Percentiles rank a stretch among this genome's conserved stretches.
Evolutionary conservation across 2,329 filamentous ascomycete genomes (phyloP).

Genomic region (Scortechinia acanthostroma): DNA sequence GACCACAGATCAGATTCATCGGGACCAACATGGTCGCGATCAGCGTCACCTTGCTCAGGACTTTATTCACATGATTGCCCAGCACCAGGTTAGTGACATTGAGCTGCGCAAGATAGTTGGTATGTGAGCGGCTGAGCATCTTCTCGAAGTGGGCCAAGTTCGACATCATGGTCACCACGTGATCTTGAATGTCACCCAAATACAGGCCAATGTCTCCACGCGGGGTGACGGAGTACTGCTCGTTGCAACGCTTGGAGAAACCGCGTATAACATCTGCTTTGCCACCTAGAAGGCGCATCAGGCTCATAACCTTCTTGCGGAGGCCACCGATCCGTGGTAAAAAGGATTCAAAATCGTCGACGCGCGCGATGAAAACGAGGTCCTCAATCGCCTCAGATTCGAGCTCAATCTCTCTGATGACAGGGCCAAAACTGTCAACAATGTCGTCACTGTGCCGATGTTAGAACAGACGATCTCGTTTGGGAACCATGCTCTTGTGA

Average conservation of each 20-base stretch:
- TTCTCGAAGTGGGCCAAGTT: slow-evolving; percentile 63
- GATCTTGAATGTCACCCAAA: slow-evolving; percentile 61
- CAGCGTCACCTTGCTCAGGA: slow-evolving; percentile 58
- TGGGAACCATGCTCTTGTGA: slow-evolving; percentile 3
- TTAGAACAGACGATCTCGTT: slow-evolving; percentile 2
- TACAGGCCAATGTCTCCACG: slow-evolving; percentile 61
- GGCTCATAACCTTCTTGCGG: slow-evolving; percentile 59
- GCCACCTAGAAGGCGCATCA: slow-evolving; percentile 56
- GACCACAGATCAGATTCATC: slow-evolving; percentile 53
- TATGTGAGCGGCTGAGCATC: slow-evolving; percentile 58
- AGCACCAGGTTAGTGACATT: slow-evolving; percentile 53
- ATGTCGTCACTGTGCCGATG: slow-evolving; percentile 44
- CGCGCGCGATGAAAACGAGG: slow-evolving; percentile 56
- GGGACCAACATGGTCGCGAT: slow-evolving; percentile 60
- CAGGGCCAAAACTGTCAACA: slow-evolving; percentile 58
- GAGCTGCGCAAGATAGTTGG: slow-evolving; percentile 60
- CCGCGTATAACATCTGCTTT: slow-evolving; percentile 65
- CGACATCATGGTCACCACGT: slow-evolving; percentile 66
- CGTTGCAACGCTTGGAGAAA: slow-evolving; percentile 64
- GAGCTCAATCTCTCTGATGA: slow-evolving; percentile 52
- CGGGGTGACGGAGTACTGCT: slow-evolving; percentile 55
- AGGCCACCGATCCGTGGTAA: slow-evolving; percentile 54
- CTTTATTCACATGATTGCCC: slow-evolving; percentile 52
- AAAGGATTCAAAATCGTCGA: slow-evolving; percentile 55
- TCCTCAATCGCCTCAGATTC: slow-evolving; percentile 62